Conservation (phyloP, 108 stramenopile species). For the Fragilariopsis cylindrus region DNA sequence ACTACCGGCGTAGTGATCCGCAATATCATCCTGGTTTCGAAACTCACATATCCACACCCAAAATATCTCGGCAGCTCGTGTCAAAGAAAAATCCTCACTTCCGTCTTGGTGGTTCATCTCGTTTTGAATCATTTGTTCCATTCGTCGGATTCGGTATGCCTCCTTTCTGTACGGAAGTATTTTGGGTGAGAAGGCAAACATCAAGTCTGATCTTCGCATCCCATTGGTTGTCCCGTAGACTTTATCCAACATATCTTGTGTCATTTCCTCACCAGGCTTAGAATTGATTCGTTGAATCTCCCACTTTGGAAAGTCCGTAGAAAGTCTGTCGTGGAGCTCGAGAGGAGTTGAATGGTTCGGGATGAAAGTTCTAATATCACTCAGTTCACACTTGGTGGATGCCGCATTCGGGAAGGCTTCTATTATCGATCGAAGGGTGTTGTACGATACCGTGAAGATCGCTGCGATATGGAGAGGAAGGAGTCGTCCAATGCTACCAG, state of each 20-base stretch:
- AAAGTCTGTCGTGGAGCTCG: slow-evolving; percentile 47
- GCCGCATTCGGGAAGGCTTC: slow-evolving; percentile 53
- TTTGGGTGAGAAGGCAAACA: slow-evolving; percentile 57
- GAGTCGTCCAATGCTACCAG: slow-evolving; percentile 48
- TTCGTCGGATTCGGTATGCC: slow-evolving; percentile 34
- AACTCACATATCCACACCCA: slow-evolving; percentile 64
- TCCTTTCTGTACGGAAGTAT: slow-evolving; percentile 46
- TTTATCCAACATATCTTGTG: slow-evolving; percentile 26
- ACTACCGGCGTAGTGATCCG: slow-evolving; percentile 34
- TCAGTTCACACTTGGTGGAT: slow-evolving; percentile 39
- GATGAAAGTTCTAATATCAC: slow-evolving; percentile 42
- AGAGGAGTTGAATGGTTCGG: slow-evolving; percentile 43
- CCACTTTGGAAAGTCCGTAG: slow-evolving; percentile 60
- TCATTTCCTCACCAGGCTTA: slow-evolving; percentile 20
- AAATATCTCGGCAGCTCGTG: slow-evolving; percentile 17
- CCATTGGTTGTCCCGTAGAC: slow-evolving; percentile 22
- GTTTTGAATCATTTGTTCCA: slow-evolving; percentile 34
- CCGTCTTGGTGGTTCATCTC: slow-evolving; percentile 17
- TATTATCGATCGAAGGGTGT: slow-evolving; percentile 33
- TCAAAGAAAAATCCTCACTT: neutral
- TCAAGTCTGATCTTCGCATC: slow-evolving; percentile 47
- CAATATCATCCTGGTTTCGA: slow-evolving; percentile 18
- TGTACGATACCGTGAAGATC: slow-evolving; percentile 48
- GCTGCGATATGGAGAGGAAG: slow-evolving; percentile 68
- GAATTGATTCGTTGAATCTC: slow-evolving; percentile 33